phyloP scores from a whole-genome alignment of 164 flowering plant genomes.

The Taxillus chinensis region DNA sequence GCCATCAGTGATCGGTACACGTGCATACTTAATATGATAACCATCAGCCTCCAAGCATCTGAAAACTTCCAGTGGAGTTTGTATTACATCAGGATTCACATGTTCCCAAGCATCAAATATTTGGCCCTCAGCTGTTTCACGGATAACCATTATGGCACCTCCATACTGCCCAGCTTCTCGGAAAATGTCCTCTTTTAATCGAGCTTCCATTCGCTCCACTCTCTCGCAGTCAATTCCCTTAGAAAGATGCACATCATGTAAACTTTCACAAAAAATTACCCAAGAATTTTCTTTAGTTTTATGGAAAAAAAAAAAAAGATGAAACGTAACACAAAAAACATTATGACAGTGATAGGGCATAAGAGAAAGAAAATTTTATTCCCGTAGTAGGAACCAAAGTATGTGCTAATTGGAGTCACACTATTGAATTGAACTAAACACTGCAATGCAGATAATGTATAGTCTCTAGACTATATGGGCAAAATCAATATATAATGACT shows the following conservation, averaged over 20 bases:
- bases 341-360: no score
- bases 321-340: no score
- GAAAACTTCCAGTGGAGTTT: constrained; percentile 88
- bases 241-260: constrained; percentile 1
- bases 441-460: no score
- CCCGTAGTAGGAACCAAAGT: no score
- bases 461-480: no score
- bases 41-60: constrained; percentile 66
- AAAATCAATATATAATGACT: no score
- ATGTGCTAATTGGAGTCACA: no score
- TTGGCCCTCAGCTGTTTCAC: constrained; percentile 77
- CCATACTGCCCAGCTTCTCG: constrained; percentile 74
- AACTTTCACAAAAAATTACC: neutral
- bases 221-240: constrained; percentile 94
- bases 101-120: constrained; percentile 96
- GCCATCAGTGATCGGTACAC: constrained; percentile 96
- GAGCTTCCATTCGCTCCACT: constrained; percentile 92
- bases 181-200: constrained; percentile 79
- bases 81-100: constrained; percentile 50
- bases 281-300: no score
- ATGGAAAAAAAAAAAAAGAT: no score
- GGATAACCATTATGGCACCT: constrained; percentile 93
- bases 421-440: no score
- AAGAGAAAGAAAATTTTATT: no score
- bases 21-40: constrained; percentile 85